Evolutionary conservation across 306 rosid genomes (phyloP).

Genomic region (Astragalus glycyphyllos): DNA sequence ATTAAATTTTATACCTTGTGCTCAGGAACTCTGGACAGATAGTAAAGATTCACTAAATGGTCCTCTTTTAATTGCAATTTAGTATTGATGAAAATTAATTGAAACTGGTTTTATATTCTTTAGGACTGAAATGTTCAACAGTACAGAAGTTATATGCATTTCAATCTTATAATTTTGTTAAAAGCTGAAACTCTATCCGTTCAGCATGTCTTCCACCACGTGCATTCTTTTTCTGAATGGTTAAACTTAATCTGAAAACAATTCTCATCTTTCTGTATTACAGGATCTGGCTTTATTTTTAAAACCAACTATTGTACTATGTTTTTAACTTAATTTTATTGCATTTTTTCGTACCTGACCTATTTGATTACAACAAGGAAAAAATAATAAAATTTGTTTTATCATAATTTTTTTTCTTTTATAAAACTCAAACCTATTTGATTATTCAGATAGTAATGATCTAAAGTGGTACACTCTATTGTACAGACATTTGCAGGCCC

Average conservation of each 20-base stretch:
- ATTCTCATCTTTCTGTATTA: not conserved
- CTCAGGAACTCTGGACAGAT: not conserved
- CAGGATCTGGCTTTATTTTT: not conserved
- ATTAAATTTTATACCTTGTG: not conserved
- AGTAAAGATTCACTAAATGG: not conserved
- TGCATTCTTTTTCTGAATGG: not conserved
- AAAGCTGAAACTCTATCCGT: not conserved
- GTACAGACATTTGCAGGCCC: not conserved
- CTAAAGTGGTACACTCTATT: constrained; percentile 7
- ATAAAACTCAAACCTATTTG: not conserved
- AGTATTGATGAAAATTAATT: not conserved
- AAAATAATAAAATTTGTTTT: not conserved
- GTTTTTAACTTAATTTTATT: not conserved
- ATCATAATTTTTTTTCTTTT: not conserved
- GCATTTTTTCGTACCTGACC: not conserved
- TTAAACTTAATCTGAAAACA: not conserved
- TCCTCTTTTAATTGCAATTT: not conserved
- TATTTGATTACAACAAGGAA: not conserved
- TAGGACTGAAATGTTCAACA: not conserved
- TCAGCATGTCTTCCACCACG: constrained; percentile 8
- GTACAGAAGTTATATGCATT: not conserved
- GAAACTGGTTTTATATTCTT: not conserved
- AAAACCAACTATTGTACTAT: not conserved
- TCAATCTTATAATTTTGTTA: not conserved
- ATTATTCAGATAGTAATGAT: not conserved